Base-by-base conservation (phyloP, 1,284 basidiomycete species). In the Ceratobasidium sp. region DNA sequence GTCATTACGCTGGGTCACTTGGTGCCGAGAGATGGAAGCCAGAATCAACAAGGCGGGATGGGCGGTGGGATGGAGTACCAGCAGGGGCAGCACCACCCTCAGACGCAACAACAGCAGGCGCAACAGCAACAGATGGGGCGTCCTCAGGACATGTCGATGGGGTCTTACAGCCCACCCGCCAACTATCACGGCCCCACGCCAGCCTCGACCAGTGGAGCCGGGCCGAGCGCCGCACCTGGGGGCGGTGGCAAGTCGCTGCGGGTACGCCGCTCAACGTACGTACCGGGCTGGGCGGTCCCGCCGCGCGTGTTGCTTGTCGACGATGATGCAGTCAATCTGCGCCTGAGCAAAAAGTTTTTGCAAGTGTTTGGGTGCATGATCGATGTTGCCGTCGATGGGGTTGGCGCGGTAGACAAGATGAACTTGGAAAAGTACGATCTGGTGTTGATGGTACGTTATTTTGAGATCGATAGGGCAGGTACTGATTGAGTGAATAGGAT, bases 361-460 rank as follows among this genome's bases (percentile, higher is more conserved):
- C 93, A 98, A 84, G 93, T 98, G 65, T 97, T 97, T 84, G 97
- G 97, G 66, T 98, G 96, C 83, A 91, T 92, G 79, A 97, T 95
- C 80, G 96, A 99, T 81, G 94, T 97, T 51, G 97, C 96, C 0
- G 95, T 96, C 51, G 93, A 99, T 84, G 97, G 96, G 0, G 90
- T 96, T n/a, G 91, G 91, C 13, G 97, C 97, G 0, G 95, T 99
- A 76, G 93, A 94, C 82, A 97, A 95, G 89, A 98, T 98, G 95
- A 97, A 97, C 84, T 83, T 94, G 82, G 93, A 86, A 83, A 93
- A 97, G 86, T 98, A 98, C 83, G 97, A 98, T 84, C 84, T 98
- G 81, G 96, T 97, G 76, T 84, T 98, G 77, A 98, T 98, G 95
- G 96, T 96, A 80, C 65, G 65, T 67, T 32, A 67, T 67, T 61